Conservation (phyloP, 805 yeast species). For the Candida gorgasii region DNA sequence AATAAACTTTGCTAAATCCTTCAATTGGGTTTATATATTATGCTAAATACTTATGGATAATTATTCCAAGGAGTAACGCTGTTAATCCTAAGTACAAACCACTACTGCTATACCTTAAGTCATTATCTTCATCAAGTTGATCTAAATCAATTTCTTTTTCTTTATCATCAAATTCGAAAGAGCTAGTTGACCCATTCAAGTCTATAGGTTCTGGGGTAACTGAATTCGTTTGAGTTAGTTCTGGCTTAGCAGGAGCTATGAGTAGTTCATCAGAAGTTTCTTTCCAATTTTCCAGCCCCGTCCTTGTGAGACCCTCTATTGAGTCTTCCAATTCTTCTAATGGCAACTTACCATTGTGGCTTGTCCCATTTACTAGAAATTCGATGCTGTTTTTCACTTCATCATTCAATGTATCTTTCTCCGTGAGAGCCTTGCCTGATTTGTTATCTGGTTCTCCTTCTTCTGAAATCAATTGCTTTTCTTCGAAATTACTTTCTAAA, state of each 20-base stretch:
- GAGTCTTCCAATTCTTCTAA: constrained; percentile 6
- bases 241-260: not conserved
- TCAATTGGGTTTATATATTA: constrained; percentile 1
- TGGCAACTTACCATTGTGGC: constrained; percentile 3
- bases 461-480: not conserved
- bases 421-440: too few species aligned
- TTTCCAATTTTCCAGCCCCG: too few species aligned
- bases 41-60: constrained; percentile 12
- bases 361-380: not conserved
- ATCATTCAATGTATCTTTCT: not conserved
- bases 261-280: not conserved
- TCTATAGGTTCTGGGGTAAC: not conserved
- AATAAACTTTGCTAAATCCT: not conserved
- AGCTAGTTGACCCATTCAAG: not conserved
- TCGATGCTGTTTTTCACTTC: not conserved
- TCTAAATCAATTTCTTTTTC: constrained; percentile 7
- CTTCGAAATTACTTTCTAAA: too few species aligned
- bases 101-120: constrained; percentile 10
- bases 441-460: not conserved
- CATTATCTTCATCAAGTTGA: constrained; percentile 11
- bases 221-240: not conserved
- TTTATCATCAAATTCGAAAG: not conserved
- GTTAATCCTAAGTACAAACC: constrained; percentile 9
- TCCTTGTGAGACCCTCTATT: too few species aligned
- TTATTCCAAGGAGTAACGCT: constrained; percentile 9